phyloP scores from a whole-genome alignment of 345 rosid species.

The Eucalyptus globulus region DNA sequence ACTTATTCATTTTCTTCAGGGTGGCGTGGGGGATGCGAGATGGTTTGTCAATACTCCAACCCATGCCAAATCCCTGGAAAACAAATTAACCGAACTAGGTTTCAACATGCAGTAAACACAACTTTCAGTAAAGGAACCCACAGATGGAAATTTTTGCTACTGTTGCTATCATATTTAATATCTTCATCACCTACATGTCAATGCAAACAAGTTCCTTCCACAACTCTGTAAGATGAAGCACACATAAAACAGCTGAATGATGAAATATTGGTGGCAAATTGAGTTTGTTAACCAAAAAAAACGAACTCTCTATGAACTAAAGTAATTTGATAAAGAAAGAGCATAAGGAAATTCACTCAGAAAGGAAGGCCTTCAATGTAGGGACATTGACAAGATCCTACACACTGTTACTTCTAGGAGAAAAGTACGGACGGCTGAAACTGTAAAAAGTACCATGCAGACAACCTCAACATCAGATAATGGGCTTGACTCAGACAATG shows the following conservation, averaged over 20 bases:
- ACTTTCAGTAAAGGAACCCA: not conserved
- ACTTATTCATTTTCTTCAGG: not conserved
- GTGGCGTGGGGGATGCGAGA: not conserved
- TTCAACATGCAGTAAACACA: not conserved
- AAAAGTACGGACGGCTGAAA: not conserved
- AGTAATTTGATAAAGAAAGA: not conserved
- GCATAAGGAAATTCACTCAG: not conserved
- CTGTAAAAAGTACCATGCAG: not conserved
- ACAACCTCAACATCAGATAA: not conserved
- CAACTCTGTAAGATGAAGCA: not conserved
- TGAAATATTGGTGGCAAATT: not conserved
- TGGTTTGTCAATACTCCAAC: not conserved
- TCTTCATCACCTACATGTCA: not conserved
- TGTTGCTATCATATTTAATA: not conserved
- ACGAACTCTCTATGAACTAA: not conserved
- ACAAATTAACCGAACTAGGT: not conserved
- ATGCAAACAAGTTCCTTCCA: not conserved
- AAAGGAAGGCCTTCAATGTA: not conserved
- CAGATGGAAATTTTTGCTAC: not conserved
- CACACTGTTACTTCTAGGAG: not conserved
- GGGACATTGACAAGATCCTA: not conserved
- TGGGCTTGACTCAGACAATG: not conserved
- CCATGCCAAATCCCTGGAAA: not conserved
- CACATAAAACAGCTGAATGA: not conserved
- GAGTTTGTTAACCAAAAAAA: not conserved